These are phyloP conservation scores for Plasmodium berghei DNA, from an alignment of 169 alveolate species.

Conservation along the genomic window DNA sequence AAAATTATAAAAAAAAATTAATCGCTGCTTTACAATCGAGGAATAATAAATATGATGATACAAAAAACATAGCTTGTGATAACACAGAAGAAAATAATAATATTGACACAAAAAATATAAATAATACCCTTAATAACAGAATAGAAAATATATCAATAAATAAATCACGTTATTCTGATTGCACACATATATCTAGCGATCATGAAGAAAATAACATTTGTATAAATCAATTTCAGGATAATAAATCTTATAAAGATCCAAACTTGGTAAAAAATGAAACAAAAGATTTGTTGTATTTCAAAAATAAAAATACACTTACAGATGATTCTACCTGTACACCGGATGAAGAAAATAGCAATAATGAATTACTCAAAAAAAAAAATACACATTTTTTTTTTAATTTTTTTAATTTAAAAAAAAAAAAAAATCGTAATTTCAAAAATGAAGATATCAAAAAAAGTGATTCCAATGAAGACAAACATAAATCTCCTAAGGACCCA, in stretches of 20 bases:
- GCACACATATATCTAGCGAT: background rate
- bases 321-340: conserved; percentile 9
- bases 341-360: conserved; percentile 11
- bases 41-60: background rate
- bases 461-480: conserved; percentile 12
- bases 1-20: conserved; percentile 23
- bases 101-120: conserved; percentile 2
- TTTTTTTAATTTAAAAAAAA: conserved; percentile 41
- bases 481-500: background rate
- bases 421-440: conserved; percentile 13
- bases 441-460: conserved; percentile 15
- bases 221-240: background rate
- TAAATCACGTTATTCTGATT: background rate
- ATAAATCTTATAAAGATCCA: background rate
- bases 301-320: background rate
- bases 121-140: background rate
- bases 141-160: conserved; percentile 6
- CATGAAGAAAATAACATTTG: background rate
- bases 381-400: conserved; percentile 21
- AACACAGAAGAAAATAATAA: conserved; percentile 5
- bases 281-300: background rate
- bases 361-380: background rate
- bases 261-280: background rate
- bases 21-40: conserved; percentile 6
- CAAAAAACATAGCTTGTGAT: conserved; percentile 1